These are phyloP conservation scores for Russula olivacea DNA, from an alignment of 768 basidiomycete species.

Conservation along the genomic window DNA sequence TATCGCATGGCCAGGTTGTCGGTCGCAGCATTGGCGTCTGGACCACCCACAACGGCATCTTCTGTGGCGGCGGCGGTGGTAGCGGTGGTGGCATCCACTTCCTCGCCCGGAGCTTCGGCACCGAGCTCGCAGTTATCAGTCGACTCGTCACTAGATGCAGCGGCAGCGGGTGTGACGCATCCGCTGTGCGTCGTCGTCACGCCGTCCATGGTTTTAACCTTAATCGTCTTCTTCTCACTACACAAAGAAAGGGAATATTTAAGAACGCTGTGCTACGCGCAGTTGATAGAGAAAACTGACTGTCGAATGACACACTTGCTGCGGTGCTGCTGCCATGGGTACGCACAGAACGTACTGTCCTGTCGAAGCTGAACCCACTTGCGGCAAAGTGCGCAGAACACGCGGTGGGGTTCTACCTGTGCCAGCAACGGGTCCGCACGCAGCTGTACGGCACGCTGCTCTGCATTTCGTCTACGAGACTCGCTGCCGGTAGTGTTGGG, in stretches of 20 bases:
- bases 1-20: conserved; percentile 29
- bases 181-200: conserved; percentile 10
- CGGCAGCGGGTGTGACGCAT: background rate
- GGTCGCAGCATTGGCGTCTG: conserved; percentile 8
- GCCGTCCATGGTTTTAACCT: conserved; percentile 10
- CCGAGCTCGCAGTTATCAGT: conserved; percentile 28
- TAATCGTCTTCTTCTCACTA: conserved; percentile 28
- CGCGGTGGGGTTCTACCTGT: conserved; percentile 58
- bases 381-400: conserved; percentile 68
- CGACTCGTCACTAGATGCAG: conserved; percentile 15
- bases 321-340: conserved; percentile 77
- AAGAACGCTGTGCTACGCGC: background rate
- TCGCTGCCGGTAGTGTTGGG: conserved; percentile 37
- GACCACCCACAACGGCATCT: conserved; percentile 18
- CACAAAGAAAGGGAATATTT: conserved; percentile 1
- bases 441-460: conserved; percentile 69
- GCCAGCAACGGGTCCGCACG: conserved; percentile 59
- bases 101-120: conserved; percentile 20
- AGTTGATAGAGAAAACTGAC: conserved; percentile 34
- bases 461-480: conserved; percentile 67
- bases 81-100: conserved; percentile 10
- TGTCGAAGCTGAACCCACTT: conserved; percentile 83
- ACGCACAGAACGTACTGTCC: conserved; percentile 73
- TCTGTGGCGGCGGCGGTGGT: conserved; percentile 1
- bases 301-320: conserved; percentile 67